A percentile compares a stretch with the other conserved stretches of the same genome.
Evolutionary conservation across 2,329 filamentous ascomycete genomes (phyloP).

Genomic region (Trichoderma endophyticum): DNA sequence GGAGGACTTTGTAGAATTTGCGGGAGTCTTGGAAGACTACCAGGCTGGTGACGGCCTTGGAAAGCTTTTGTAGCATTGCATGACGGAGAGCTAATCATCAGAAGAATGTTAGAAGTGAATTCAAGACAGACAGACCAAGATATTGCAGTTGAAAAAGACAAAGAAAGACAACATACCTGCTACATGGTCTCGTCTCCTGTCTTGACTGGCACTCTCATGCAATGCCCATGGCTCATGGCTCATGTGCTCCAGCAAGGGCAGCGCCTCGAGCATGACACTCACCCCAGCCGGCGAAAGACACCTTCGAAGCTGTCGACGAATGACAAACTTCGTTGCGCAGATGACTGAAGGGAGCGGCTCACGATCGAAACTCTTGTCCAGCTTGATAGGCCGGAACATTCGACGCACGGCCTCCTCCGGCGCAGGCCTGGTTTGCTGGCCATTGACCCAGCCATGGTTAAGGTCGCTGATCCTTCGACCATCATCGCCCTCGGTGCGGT

Average conservation of each 20-base stretch:
- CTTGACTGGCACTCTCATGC: neutral
- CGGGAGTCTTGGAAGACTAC: slow-evolving; percentile 30
- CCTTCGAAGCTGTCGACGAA: slow-evolving; percentile 35
- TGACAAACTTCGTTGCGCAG: slow-evolving; percentile 30
- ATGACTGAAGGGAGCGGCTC: slow-evolving; percentile 25
- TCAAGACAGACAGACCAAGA: neutral
- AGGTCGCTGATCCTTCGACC: slow-evolving; percentile 24
- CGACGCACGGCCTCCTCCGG: slow-evolving; percentile 23
- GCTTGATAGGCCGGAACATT: slow-evolving; percentile 26
- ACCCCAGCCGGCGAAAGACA: slow-evolving; percentile 21
- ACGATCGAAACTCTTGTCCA: neutral
- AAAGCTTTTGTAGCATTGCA: slow-evolving; percentile 21
- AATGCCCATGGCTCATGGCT: slow-evolving; percentile 35
- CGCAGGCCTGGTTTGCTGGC: slow-evolving; percentile 27
- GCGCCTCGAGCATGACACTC: slow-evolving; percentile 22
- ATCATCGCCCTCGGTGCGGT: slow-evolving; percentile 22
- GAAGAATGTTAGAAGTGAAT: slow-evolving; percentile 16
- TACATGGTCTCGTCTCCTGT: neutral
- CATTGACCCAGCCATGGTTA: slow-evolving; percentile 32
- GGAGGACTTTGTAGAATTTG: slow-evolving; percentile 20
- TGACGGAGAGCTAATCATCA: slow-evolving; percentile 10
- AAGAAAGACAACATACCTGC: neutral
- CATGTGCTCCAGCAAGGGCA: slow-evolving; percentile 29
- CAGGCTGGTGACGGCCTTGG: slow-evolving; percentile 26
- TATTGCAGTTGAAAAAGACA: neutral